phyloP scores from a whole-genome alignment of 352 stramenopile species.

The Pythium apleroticum region DNA sequence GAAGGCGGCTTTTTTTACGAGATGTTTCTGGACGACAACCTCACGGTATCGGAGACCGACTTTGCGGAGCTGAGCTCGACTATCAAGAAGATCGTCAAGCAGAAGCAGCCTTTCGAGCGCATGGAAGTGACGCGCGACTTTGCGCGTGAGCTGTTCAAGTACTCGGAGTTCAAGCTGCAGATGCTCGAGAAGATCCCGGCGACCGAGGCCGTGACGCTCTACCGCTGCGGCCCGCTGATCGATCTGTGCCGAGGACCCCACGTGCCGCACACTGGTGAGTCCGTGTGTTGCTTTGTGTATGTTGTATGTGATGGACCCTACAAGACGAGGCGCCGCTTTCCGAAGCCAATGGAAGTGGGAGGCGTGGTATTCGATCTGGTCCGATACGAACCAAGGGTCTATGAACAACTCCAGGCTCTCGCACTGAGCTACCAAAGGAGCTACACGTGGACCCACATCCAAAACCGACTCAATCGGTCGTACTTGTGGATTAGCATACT shows the following conservation, averaged over 20 bases:
- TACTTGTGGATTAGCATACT: background rate
- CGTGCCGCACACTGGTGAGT: slow-evolving; percentile 91
- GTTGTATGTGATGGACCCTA: slow-evolving; percentile 31
- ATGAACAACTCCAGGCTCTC: slow-evolving; percentile 76
- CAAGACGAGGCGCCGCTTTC: background rate
- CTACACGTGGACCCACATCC: slow-evolving; percentile 84
- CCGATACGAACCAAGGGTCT: slow-evolving; percentile 40
- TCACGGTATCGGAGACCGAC: slow-evolving; percentile 72
- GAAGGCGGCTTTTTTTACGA: slow-evolving; percentile 99
- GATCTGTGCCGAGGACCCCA: slow-evolving; percentile 97
- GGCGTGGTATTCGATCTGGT: slow-evolving; percentile 23
- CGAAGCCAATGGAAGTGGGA: background rate
- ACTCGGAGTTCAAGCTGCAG: slow-evolving; percentile 96
- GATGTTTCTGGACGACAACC: slow-evolving; percentile 68
- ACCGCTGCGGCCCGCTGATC: slow-evolving; percentile 97
- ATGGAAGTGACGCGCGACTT: slow-evolving; percentile 92
- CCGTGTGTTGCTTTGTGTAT: slow-evolving; percentile 32
- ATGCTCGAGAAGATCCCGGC: slow-evolving; percentile 96
- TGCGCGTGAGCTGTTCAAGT: slow-evolving; percentile 87
- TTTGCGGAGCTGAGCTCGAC: slow-evolving; percentile 79
- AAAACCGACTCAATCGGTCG: no score
- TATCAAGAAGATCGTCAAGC: slow-evolving; percentile 96
- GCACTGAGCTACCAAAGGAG: slow-evolving; percentile 57
- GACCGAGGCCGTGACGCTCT: slow-evolving; percentile 94
- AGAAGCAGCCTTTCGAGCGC: slow-evolving; percentile 90